Base-by-base conservation (phyloP, 371 early-diverging fungal genomes). In the Mucor plumbeus region DNA sequence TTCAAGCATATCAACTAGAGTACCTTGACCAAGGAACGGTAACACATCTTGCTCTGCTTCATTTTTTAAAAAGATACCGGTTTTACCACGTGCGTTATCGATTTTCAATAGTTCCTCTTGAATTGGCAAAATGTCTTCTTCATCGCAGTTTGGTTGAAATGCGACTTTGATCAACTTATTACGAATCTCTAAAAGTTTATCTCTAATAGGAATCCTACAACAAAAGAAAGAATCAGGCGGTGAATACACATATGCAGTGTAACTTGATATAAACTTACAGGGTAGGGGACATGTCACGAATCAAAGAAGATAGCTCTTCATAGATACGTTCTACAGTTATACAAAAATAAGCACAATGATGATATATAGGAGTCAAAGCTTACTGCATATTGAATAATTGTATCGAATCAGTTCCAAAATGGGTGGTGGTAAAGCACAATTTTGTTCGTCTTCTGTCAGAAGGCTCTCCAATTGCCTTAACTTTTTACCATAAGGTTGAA, bases 381-480 rank as follows among this genome's bases (percentile, higher is more conserved):
- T 56, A 64, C 64, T 64, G 19, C 64, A 64, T n/a, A 64, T n/a
- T 3, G 17, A 17, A 35, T 64, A 64, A 33, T 64, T 64, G 13
- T 64, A 64, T 4, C 47, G 39, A 17, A 64, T 44, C 10, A 64
- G 14, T 8, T 64, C 64, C 43, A 64, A 21, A 11, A 64, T 64
- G 14, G 64, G 64, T 17, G 40, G 26, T 5, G 55, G 39, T 39
- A 63, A 31, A 6, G 56, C 57, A 13, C 36, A 55, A 17, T 64
- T 64, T 2, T 55, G 33, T 21, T 64, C 64, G 19, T 56, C 57
- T 21, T 64, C 64, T 1, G 34, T 55, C 36, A 56, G 21, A 7
- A 64, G 34, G 31, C 43, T 34, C n/a, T 64, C 64, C 39, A 64
- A 19, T 35, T 64, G 55, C 35, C 57, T 56, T 11, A 55, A 31